Evolutionary conservation across 768 basidiomycete genomes (phyloP), one percentile per base, ranked within the genome.

Genomic region (Mycena maculata): DNA sequence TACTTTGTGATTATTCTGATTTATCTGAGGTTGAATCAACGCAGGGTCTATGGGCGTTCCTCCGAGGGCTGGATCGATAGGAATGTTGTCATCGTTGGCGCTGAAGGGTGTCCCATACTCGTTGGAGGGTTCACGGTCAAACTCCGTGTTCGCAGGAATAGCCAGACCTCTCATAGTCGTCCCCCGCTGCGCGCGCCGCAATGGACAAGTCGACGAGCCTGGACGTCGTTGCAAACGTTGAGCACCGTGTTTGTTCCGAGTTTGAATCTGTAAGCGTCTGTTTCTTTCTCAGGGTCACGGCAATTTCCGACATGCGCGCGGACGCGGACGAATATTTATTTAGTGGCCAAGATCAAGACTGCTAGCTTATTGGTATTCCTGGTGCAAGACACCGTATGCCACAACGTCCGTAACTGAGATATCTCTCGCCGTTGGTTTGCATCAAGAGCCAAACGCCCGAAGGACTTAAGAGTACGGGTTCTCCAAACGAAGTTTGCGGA

Each of bases 31-130:
- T 27, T 70, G 69, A 68, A 85, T 77, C 57, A 88, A 78, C 63
- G 81, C 80, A 28, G 87, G 87, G 81, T 88, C 88, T 70, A 89
- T 86, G 68, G 82, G 74, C 23, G 82, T 77, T 36, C 76, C 84
- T 52, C 79, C 85, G 69, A 93, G 87, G 44, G 87, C 89, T 73
- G 92, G 92, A 87, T 94, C 92, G 83, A 93, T 93, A 71, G 91
- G 91, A 77, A 93, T 90, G 79, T 87, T 85, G 82, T 88, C 85
- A 76, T 77, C 79, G 80, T 81, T 83, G 82, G 80, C 83, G 82
- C 83, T 85, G 76, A 81, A 80, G 69, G 89, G 87, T 16, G 88
- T 88, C 71, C 85, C 85, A 72, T 84, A 81, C 68, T 91, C 89
- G 78, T 87, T 83, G 31, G 88, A 85, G 38, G 80, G 74, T 77